A percentile compares a stretch with the other conserved stretches of the same genome.
These are phyloP conservation scores for Monosporozyma servazzii DNA, from an alignment of 805 yeast species.

Conservation along the genomic window DNA sequence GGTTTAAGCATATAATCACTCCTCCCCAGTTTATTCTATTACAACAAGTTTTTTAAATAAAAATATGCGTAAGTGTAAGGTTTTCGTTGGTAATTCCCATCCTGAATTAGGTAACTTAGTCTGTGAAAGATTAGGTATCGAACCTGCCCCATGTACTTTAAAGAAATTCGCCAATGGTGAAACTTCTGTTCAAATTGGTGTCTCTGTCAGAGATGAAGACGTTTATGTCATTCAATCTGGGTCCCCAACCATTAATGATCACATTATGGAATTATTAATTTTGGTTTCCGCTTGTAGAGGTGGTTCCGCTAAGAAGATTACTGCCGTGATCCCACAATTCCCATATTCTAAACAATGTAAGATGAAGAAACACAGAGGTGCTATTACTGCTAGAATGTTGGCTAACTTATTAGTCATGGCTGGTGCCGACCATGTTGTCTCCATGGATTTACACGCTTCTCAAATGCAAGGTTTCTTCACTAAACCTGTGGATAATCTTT, in stretches of 20 bases:
- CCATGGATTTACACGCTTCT: conserved; percentile 92
- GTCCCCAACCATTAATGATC: conserved; percentile 79
- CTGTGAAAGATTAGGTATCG: conserved; percentile 83
- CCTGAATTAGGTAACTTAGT: conserved; percentile 88
- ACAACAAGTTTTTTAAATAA: background rate
- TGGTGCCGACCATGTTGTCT: conserved; percentile 97
- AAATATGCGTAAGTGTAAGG: conserved; percentile 90
- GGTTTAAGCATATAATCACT: background rate
- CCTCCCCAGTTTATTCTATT: background rate
- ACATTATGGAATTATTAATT: conserved; percentile 90
- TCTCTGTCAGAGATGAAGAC: conserved; percentile 92
- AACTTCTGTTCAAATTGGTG: conserved; percentile 91
- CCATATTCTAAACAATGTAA: conserved; percentile 96
- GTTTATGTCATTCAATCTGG: conserved; percentile 90
- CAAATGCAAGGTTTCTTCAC: conserved; percentile 99
- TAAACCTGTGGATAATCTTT: conserved; percentile 92
- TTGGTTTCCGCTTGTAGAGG: conserved; percentile 93
- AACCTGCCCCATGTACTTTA: conserved; percentile 86
- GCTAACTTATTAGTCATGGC: conserved; percentile 95
- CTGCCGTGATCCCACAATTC: conserved; percentile 93
- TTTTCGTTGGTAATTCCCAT: conserved; percentile 93
- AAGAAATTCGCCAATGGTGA: conserved; percentile 96
- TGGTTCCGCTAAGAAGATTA: conserved; percentile 95
- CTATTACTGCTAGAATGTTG: conserved; percentile 96
- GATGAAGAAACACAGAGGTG: conserved; percentile 98